Base-by-base conservation (phyloP, 2,329 filamentous ascomycete genomes). In the Claviceps quebecensis region DNA sequence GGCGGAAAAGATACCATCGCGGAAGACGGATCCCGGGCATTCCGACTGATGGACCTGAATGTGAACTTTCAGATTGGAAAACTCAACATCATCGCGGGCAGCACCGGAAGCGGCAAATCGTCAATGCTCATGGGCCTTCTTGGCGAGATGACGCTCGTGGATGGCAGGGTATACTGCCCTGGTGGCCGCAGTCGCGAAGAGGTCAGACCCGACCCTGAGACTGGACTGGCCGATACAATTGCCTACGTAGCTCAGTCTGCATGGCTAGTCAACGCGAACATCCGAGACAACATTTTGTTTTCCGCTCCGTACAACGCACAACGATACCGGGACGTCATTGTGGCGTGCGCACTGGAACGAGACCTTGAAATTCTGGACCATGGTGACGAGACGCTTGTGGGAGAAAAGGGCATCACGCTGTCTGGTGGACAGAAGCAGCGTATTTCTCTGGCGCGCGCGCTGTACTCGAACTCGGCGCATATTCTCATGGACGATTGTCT, bases 391-490 rank as follows among this genome's bases (percentile, higher is more conserved):
- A 97, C 93, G 0, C 72, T 96, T 22, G 93, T 98, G 36, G 93
- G 93, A 49, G 93, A 98, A 65, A 98, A 97, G 69, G 93, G 93
- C 37, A 95, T 98, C 55, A 91, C 91, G 16, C 78, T 98, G 14
- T 98, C 93, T 6, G 93, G 93, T 56, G 93, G 93, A 6, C 93
- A 98, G 69, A 97, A 97, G 69, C 93, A 98, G 67, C 84, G 93
- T 53, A 97, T 98, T 49, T 96, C 91, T 14, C 77, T 98, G 45
- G 93, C 93, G n/a, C 83, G 93, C 58, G 93, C 93, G 1, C 76
- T 98, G n/a, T 98, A 98, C 69, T 95, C 88, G 57, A 91, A 88
- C 67, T 94, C 90, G 5, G 84, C 84, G 50, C 91, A 97, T 65
- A 71, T 98, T 16, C 77, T 98, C 11, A 76, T 98, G 48, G 93